These are phyloP conservation scores for Pythium guiyangense DNA, from an alignment of 352 stramenopile genomes.

Conservation along the genomic window DNA sequence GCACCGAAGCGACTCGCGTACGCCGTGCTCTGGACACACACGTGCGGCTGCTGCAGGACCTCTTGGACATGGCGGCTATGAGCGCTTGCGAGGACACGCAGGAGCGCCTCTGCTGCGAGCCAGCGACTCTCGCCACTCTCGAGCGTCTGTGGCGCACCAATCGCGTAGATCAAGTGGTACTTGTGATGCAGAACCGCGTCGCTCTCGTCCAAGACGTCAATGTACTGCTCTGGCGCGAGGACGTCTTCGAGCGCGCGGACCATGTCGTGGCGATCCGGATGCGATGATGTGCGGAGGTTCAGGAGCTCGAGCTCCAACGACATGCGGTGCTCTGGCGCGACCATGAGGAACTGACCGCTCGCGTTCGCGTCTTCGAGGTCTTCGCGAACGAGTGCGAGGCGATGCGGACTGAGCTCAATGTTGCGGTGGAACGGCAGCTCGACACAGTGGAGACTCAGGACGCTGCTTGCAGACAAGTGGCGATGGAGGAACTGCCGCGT, in stretches of 20 bases:
- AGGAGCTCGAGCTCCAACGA: conserved; percentile 84
- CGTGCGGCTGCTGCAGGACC: conserved; percentile 6
- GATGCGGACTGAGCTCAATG: conserved; percentile 23
- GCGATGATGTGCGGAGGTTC: conserved; percentile 20
- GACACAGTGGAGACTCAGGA: conserved; percentile 36
- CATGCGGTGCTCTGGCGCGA: conserved; percentile 84
- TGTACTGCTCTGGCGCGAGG: conserved; percentile 12
- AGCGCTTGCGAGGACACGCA: conserved; percentile 17
- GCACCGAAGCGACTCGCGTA: conserved; percentile 30
- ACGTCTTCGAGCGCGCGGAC: conserved; percentile 12
- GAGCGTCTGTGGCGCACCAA: conserved; percentile 45
- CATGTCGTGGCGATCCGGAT: neutral
- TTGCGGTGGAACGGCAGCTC: conserved; percentile 72
- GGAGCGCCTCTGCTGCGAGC: conserved; percentile 44
- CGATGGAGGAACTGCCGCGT: conserved; percentile 62
- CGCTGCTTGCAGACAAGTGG: conserved; percentile 35
- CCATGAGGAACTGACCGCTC: conserved; percentile 49
- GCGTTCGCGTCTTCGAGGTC: conserved; percentile 28
- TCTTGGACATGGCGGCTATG: neutral
- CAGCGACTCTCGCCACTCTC: conserved; percentile 46
- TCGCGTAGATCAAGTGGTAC: conserved; percentile 88
- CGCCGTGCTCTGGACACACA: conserved; percentile 27
- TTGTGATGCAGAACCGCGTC: conserved; percentile 85
- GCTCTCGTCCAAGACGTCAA: conserved; percentile 86
- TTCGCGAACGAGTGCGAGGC: conserved; percentile 30